These are phyloP conservation scores for Ophiostoma populinum DNA, from an alignment of 2,329 filamentous ascomycete genomes.

Conservation along the genomic window DNA sequence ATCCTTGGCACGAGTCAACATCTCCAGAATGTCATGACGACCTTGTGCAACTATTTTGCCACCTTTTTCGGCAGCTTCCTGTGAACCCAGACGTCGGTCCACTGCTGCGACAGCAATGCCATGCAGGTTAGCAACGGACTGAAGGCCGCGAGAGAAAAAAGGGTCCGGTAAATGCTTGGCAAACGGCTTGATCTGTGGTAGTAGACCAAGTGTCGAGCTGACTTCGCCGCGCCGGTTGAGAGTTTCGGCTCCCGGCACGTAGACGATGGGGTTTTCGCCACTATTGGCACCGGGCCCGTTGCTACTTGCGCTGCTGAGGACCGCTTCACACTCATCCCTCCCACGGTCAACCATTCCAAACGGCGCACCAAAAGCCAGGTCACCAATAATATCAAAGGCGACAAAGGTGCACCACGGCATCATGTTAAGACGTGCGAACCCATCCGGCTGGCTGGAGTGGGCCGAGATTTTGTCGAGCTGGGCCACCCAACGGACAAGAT, in stretches of 20 bases:
- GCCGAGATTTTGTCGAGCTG: constrained; percentile 4
- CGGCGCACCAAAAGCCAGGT: constrained; percentile 27
- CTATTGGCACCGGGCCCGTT: neutral
- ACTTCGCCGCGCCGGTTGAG: constrained; percentile 10
- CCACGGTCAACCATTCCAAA: constrained; percentile 16
- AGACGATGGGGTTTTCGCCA: constrained; percentile 1
- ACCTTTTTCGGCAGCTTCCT: constrained; percentile 4
- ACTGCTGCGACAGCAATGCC: constrained; percentile 9
- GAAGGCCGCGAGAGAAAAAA: constrained; percentile 8
- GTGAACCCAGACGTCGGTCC: constrained; percentile 6
- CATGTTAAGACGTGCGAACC: constrained; percentile 8
- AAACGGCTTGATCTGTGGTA: constrained; percentile 6
- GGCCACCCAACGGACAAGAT: constrained; percentile 8
- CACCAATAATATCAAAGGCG: constrained; percentile 24
- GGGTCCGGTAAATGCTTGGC: constrained; percentile 7
- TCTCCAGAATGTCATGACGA: constrained; percentile 9
- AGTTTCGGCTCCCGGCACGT: constrained; percentile 9
- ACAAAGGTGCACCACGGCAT: constrained; percentile 17
- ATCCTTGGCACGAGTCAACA: constrained; percentile 8
- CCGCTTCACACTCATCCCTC: constrained; percentile 8
- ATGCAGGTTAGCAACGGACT: constrained; percentile 8
- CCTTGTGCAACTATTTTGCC: constrained; percentile 3
- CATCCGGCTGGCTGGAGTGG: constrained; percentile 1
- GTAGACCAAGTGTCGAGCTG: constrained; percentile 9
- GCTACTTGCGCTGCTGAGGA: neutral